phyloP scores from a whole-genome alignment of 2,329 filamentous ascomycete genomes.

The Alternaria atra region DNA sequence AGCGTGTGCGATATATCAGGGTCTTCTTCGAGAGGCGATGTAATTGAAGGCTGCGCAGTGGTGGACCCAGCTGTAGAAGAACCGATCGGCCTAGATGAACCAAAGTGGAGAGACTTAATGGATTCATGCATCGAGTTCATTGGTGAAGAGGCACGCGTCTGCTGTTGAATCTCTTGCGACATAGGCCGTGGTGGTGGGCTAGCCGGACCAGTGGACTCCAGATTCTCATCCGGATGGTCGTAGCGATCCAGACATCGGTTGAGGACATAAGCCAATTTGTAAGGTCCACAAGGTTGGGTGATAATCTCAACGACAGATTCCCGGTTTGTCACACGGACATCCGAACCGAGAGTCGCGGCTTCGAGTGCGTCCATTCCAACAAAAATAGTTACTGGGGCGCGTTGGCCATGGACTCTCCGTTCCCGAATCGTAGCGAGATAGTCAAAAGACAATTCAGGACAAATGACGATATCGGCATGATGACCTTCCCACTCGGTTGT shows the following conservation, averaged over 20 bases:
- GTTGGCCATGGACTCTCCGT: constrained; percentile 5
- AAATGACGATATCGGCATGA: constrained; percentile 43
- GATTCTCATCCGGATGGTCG: constrained; percentile 32
- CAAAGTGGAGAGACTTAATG: neutral
- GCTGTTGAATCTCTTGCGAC: neutral
- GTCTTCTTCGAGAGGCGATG: neutral
- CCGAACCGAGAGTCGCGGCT: constrained; percentile 44
- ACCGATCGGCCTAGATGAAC: neutral
- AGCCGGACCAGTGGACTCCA: neutral
- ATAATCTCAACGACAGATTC: constrained; percentile 47
- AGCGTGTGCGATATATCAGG: constrained; percentile 32
- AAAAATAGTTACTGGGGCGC: constrained; percentile 41
- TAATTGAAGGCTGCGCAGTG: neutral
- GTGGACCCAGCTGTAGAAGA: neutral
- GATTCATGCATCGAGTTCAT: neutral
- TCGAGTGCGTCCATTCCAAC: constrained; percentile 46
- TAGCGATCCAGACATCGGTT: constrained; percentile 42
- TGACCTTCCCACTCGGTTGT: constrained; percentile 35
- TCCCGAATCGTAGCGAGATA: constrained; percentile 40
- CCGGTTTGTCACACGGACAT: constrained; percentile 38
- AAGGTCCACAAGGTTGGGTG: constrained; percentile 48
- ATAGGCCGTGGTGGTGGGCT: neutral
- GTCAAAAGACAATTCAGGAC: constrained; percentile 44
- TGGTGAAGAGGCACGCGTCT: neutral
- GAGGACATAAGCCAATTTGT: constrained; percentile 43